Base-by-base conservation (phyloP, 169 alveolate species). In the Plasmodium vivax region DNA sequence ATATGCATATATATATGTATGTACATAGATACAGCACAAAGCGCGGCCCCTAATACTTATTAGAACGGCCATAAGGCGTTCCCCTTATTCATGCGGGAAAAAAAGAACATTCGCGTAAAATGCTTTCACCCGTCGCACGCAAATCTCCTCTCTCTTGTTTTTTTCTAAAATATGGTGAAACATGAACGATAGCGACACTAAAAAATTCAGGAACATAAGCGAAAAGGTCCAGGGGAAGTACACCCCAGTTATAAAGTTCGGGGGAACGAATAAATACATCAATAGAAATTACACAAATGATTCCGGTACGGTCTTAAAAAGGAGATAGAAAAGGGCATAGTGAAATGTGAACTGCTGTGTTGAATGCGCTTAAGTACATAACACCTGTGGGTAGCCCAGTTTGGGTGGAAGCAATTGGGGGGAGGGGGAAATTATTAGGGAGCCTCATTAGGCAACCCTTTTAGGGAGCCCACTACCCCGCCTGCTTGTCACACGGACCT, bases 241-340 rank as follows among this genome's bases (percentile, higher is more conserved):
- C 56, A 27, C 72, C 56, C 95, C 95, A 12, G 92, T 92, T n/a
- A 41, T 92, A 19, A 92, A 92, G 56, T 92, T 92, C 75, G 95
- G 95, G 58, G 95, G 95, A 36, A 43, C 95, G 23, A 92, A 82
- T 36, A 92, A 81, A 41, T 92, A 82, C 81, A 92, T 82, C 74
- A 92, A 87, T 54, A 87, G 56, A n/a, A 56, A 71, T 87, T 74
- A 87, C 85, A 75, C 77, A 75, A 87, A 87, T 87, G 62, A 87
- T 36, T 38, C 80, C 62, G 93, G 93, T 87, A 87, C 34, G 58
- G 19, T 12, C 54, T 23, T 14, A 72, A 84, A 84, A 19, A 16
- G 14, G 45, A 34, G 3, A 56, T n/a, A 82, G 3, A 34, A 82
- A 82, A 82, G 72, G 56, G 43, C 77, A 68, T 68, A 68, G 16